A percentile compares a stretch with the other conserved stretches of the same genome.
These are phyloP conservation scores for Barbarea vulgaris DNA, from an alignment of 345 rosid genomes.

Conservation along the genomic window DNA sequence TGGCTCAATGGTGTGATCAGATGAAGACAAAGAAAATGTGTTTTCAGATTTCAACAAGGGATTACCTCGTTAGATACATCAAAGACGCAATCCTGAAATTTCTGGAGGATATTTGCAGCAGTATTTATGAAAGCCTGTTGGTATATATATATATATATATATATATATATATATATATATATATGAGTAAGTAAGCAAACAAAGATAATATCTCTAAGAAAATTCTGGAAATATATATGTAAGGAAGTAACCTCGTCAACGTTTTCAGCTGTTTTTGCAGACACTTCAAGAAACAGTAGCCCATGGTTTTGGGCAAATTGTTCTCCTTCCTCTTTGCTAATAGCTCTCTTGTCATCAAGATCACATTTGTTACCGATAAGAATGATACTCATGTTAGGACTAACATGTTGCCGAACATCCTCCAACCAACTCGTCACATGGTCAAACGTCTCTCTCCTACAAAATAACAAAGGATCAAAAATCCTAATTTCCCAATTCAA, in stretches of 20 bases:
- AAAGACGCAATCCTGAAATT: constrained; percentile 73
- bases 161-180: background rate
- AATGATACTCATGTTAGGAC: constrained; percentile 88
- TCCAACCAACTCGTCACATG: constrained; percentile 95
- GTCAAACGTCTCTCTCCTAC: constrained; percentile 91
- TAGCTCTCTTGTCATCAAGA: constrained; percentile 83
- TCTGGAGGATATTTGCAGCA: constrained; percentile 81
- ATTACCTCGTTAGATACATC: constrained; percentile 83
- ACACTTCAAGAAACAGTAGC: constrained; percentile 83
- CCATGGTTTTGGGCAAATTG: constrained; percentile 91
- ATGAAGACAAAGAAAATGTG: background rate
- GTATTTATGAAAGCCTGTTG: constrained; percentile 49
- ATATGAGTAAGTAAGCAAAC: background rate
- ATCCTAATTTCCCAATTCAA: no score
- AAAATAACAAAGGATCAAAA: no score
- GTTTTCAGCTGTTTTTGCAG: constrained; percentile 93
- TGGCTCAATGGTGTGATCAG: background rate
- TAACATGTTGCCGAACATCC: constrained; percentile 94
- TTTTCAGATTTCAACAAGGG: background rate
- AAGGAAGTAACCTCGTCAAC: constrained; percentile 75
- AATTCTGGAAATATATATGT: background rate
- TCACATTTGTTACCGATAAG: constrained; percentile 87
- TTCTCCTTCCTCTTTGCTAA: constrained; percentile 95
- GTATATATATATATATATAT: no score
- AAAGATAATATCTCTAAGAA: background rate